Evolutionary conservation across 139 green algal species (phyloP), one percentile per base, ranked within the genome.

Genomic region (Volvox reticuliferus): DNA sequence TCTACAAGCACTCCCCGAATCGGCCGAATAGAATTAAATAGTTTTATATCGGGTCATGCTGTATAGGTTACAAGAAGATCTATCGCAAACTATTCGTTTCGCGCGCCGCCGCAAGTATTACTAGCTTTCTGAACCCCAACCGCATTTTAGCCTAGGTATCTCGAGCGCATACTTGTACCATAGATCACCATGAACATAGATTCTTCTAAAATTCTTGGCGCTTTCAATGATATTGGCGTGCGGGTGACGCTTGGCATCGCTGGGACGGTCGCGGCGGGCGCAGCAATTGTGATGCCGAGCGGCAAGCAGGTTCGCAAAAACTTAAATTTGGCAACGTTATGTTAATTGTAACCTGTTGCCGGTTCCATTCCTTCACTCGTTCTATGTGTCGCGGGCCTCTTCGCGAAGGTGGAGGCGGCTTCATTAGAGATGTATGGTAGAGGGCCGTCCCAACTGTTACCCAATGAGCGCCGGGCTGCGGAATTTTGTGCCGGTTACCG

Each of bases 401-500:
- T 18, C 71, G 37, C 26, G 61, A 32, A 90, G 85, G 94, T 94
- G 80, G 93, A 96, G 67, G 22, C 76, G 0, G 85, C 91, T 50
- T 93, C 94, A 2, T 73, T 94, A 73, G 92, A 94, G 24, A 73
- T 96, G 76, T 96, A 91, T 55, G 91, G 95, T 81, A 88, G 87
- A 75, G 88, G 87, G 9, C 86, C 92, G 55, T 55, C 62, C 20
- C 62, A 91, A 81, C 78, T 95, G 28, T 79, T 83, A 20, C 91
- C 87, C 0, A 88, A 93, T 79, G 93, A 96, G 32, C 83, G 90
- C 37, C 88, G 82, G 2, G 73, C 87, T 17, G 93, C 93, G 32
- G 92, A 95, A 81, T 96, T 95, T 44, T 35, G n/a, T 21, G 94
- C 94, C 26, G 94, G 91, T 0, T 86, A 94, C 75, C 63, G 77